Evolutionary conservation across 2,329 filamentous ascomycete species (phyloP).

Genomic region (Arthrobotrys sinensis): DNA sequence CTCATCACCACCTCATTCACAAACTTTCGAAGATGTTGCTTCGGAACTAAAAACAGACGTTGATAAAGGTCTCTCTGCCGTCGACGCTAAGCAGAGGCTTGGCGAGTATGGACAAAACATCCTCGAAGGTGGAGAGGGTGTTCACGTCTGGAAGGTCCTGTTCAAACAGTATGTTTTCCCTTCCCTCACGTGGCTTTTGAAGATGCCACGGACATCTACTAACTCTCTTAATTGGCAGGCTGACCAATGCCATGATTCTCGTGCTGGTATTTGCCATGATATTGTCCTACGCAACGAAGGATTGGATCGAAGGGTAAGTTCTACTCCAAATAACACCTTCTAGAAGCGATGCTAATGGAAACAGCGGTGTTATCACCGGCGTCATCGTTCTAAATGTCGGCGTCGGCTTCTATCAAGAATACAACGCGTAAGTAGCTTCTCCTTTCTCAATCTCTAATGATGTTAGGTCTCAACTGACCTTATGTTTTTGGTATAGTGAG

Average conservation of each 20-base stretch:
- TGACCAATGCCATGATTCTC: constrained; percentile 63
- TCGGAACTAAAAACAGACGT: constrained; percentile 75
- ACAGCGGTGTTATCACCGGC: constrained; percentile 71
- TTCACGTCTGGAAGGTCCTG: constrained; percentile 79
- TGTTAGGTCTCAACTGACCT: constrained; percentile 66
- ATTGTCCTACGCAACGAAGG: constrained; percentile 74
- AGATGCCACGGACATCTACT: neutral
- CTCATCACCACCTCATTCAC: constrained; percentile 67
- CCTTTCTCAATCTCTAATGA: constrained; percentile 6
- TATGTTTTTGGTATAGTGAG: constrained; percentile 67
- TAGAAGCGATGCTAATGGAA: constrained; percentile 17
- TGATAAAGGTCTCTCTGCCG: constrained; percentile 77
- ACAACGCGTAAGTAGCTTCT: constrained; percentile 62
- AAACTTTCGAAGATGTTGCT: constrained; percentile 76
- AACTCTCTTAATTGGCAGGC: constrained; percentile 16
- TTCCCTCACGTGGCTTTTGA: constrained; percentile 70
- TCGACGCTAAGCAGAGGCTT: constrained; percentile 75
- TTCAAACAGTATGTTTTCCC: constrained; percentile 80
- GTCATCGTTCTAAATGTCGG: constrained; percentile 75
- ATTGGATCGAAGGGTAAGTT: constrained; percentile 73
- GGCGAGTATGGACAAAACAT: constrained; percentile 78
- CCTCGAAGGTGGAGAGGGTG: constrained; percentile 77
- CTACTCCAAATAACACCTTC: constrained; percentile 2
- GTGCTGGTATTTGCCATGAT: constrained; percentile 74
- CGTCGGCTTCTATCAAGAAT: constrained; percentile 74